Evolutionary conservation across 257 asterid genomes (phyloP), one percentile per base, ranked within the genome.

Genomic region (Solanum neorickii): DNA sequence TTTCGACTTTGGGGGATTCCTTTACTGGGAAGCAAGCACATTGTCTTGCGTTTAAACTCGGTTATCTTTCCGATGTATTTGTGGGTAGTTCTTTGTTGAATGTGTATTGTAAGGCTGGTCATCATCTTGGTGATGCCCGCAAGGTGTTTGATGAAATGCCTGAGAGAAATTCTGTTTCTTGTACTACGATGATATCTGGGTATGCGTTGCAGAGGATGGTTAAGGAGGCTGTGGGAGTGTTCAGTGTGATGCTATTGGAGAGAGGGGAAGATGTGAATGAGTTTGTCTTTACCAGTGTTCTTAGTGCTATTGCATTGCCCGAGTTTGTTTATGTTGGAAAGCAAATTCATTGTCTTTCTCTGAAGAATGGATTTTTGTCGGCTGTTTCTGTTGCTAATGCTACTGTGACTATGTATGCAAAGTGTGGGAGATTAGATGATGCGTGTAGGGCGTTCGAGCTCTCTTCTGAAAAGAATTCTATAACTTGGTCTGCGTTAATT

Each of bases 401-500:
- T 7, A 69, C 94, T 82, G 96, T 96, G 70, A 96, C 99, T 6
- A 95, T 96, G 98, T 95, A 95, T 69, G 89, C 98, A 0, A 96
- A 96, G 89, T 95, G 98, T 83, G 94, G 96, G 78, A 91, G 88
- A 77, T 88, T 95, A 75, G 87, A 86, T 12, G 94, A 93, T 73
- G 94, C 99, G 2, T 89, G 90, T 84, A 82, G 37, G 56, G 92
- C 89, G 21, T 96, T 94, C 86, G 94, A 93, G 93, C 89, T 89
- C 66, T 92, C 92, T 1, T 80, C 87, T 60, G 91, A 88, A 70
- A 93, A 91, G 92, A 94, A 96, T 85, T 87, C 95, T 4, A 95
- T 96, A 83, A 93, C 99, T 0, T 96, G 98, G 99, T 95, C 99
- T 86, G 99, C 99, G 0, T 89, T 96, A 95, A 91, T 95, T 42